These are phyloP conservation scores for Diplodia seriata DNA, from an alignment of 2,329 filamentous ascomycete species.

Conservation along the genomic window DNA sequence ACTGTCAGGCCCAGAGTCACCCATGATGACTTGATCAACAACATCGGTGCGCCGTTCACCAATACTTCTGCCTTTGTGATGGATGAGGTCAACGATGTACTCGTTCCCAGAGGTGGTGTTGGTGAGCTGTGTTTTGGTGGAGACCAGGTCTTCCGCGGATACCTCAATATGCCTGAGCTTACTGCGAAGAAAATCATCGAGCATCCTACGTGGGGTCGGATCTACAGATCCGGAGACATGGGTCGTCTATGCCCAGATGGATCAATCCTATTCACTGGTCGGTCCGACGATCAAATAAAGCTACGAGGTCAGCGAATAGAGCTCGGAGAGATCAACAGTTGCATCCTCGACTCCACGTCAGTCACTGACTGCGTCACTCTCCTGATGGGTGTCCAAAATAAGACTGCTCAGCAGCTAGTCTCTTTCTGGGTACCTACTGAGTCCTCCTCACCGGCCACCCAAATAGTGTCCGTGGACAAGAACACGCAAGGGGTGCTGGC, in stretches of 20 bases:
- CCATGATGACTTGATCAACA: constrained; percentile 67
- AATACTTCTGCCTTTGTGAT: constrained; percentile 80
- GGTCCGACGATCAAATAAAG: constrained; percentile 82
- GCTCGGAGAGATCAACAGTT: constrained; percentile 74
- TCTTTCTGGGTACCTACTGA: constrained; percentile 69
- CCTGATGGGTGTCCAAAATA: constrained; percentile 55
- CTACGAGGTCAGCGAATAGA: constrained; percentile 82
- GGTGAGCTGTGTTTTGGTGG: constrained; percentile 90
- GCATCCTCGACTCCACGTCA: constrained; percentile 59
- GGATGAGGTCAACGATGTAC: constrained; percentile 41
- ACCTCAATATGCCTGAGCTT: constrained; percentile 69
- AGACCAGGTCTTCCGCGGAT: constrained; percentile 77
- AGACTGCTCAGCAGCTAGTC: constrained; percentile 62
- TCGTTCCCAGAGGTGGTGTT: constrained; percentile 72
- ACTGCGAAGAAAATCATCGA: constrained; percentile 72
- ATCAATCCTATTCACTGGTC: constrained; percentile 73
- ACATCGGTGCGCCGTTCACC: constrained; percentile 75
- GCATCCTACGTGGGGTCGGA: constrained; percentile 70
- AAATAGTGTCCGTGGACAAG: constrained; percentile 49
- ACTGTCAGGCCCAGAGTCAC: constrained; percentile 71
- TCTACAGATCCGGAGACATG: constrained; percentile 85
- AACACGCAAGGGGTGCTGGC: constrained; percentile 38
- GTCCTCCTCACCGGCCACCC: constrained; percentile 41
- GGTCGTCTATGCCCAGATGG: constrained; percentile 80
- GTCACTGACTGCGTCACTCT: constrained; percentile 71